phyloP scores from a whole-genome alignment of 1,139 yeast genomes.

The Yamadazyma sp. region DNA sequence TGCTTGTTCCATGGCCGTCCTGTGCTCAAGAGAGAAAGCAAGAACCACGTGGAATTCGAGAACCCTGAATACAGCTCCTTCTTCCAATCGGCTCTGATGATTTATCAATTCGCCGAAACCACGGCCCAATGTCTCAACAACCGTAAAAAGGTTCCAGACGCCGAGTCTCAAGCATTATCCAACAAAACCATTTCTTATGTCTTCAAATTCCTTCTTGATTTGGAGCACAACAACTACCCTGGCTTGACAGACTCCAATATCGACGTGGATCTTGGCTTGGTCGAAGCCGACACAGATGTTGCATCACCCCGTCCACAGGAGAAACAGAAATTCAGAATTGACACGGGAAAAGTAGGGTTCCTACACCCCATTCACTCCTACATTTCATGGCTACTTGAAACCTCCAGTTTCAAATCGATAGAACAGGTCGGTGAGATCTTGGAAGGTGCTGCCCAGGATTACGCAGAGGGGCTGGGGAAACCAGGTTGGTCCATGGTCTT shows the following conservation, averaged over 20 bases:
- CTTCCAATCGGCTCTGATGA: constrained; percentile 73
- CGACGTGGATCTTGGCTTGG: constrained; percentile 26
- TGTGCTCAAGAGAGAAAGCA: constrained; percentile 71
- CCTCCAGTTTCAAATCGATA: constrained; percentile 33
- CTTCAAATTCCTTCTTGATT: constrained; percentile 25
- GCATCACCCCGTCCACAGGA: not conserved
- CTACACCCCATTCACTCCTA: constrained; percentile 81
- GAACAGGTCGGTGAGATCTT: constrained; percentile 20
- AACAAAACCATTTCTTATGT: constrained; percentile 35
- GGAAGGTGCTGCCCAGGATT: constrained; percentile 10
- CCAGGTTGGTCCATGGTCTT: constrained; percentile 23
- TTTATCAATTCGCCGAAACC: constrained; percentile 62
- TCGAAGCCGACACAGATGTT: constrained; percentile 22
- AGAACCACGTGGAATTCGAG: constrained; percentile 87
- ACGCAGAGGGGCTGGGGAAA: not conserved
- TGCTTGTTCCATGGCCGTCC: constrained; percentile 80
- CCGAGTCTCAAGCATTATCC: constrained; percentile 21
- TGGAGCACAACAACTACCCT: constrained; percentile 32
- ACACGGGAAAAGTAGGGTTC: constrained; percentile 58
- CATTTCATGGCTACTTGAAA: constrained; percentile 68
- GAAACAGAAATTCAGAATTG: constrained; percentile 23
- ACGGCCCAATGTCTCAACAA: constrained; percentile 50
- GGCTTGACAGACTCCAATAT: constrained; percentile 28
- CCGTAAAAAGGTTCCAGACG: constrained; percentile 20
- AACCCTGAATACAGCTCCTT: constrained; percentile 81